Base-by-base conservation (phyloP, 1,139 yeast species). In the Scheffersomyces lignicola region DNA sequence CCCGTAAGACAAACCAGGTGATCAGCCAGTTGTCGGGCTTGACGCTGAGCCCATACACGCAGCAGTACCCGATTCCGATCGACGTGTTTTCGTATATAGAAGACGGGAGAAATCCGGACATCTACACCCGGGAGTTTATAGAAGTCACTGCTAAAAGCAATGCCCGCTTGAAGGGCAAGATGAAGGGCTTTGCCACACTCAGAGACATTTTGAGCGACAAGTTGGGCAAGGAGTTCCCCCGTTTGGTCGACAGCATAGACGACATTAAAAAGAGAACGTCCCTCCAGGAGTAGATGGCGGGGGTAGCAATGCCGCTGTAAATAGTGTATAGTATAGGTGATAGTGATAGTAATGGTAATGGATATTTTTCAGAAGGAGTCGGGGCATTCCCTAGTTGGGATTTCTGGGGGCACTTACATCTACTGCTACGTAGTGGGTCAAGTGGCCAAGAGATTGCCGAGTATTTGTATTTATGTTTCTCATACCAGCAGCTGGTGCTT, bases 21-120 rank as follows among this genome's bases (percentile, higher is more conserved):
- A 57, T 69, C 3, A 52, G 58, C 31, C 73, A 68, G 44, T 54
- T 70, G 21, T 58, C 65, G 2, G 60, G 61, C 1, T 46, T 70
- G 26, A 59, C 65, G 7, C 48, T 60, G n/a, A 56, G 58, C 34
- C 63, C 66, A 1, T 52, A 52, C 31, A 58, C 65, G 2, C 53
- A 49, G 24, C 62, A 67, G 36, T 69, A 54, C 35, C 78, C 81
- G 1, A 70, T 87, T 2, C 95, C 96, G 0, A 56, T 83, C 31
- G 96, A 87, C 52, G 89, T 87, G 11, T 64, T 87, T 6, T 80
- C 82, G 41, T 85, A 92, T 54, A 87, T 92, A 31, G 97, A 92
- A 54, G 95, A 89, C 51, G 98, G 98, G 2, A 70, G 98, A 46
- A 92, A 92, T 54, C 98, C 99, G 0, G 97, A 92, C 54, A 90